Evolutionary conservation across 164 flowering plant genomes (phyloP).

Genomic region (Nymphaea thermarum): DNA sequence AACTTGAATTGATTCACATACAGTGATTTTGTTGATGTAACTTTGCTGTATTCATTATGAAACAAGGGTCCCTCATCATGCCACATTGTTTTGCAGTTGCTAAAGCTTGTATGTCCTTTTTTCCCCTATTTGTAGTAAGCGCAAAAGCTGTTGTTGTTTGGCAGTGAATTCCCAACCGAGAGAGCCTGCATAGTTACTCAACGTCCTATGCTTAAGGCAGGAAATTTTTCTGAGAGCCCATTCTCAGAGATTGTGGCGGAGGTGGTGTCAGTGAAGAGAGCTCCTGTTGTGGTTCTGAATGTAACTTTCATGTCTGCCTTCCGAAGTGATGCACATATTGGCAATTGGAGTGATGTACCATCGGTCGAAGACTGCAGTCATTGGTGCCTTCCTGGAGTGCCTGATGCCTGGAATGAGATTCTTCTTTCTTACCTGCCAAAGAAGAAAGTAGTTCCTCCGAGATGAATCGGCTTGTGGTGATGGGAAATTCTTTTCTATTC

Average conservation of each 20-base stretch:
- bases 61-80: too few species aligned
- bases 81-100: neutral
- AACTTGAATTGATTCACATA: too few species aligned
- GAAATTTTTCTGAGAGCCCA: slow-evolving; percentile 30
- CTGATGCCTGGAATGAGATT: slow-evolving; percentile 85
- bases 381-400: slow-evolving; percentile 95
- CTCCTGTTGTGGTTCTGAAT: slow-evolving; percentile 47
- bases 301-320: slow-evolving; percentile 61
- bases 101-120: too few species aligned
- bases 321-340: slow-evolving; percentile 83
- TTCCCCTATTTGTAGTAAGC: neutral
- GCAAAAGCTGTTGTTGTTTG: neutral
- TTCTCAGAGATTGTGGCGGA: slow-evolving; percentile 35
- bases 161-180: neutral
- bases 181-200: slow-evolving; percentile 27
- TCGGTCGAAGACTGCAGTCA: slow-evolving; percentile 80
- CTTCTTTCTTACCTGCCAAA: slow-evolving; percentile 21
- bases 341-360: slow-evolving; percentile 59
- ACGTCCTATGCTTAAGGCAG: slow-evolving; percentile 25
- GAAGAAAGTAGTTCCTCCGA: neutral
- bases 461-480: neutral
- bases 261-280: slow-evolving; percentile 34
- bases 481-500: neutral
- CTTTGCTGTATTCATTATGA: too few species aligned
- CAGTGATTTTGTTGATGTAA: too few species aligned